These are phyloP conservation scores for Penicillium cataractarum DNA, from an alignment of 495 filamentous ascomycete species.

Conservation along the genomic window DNA sequence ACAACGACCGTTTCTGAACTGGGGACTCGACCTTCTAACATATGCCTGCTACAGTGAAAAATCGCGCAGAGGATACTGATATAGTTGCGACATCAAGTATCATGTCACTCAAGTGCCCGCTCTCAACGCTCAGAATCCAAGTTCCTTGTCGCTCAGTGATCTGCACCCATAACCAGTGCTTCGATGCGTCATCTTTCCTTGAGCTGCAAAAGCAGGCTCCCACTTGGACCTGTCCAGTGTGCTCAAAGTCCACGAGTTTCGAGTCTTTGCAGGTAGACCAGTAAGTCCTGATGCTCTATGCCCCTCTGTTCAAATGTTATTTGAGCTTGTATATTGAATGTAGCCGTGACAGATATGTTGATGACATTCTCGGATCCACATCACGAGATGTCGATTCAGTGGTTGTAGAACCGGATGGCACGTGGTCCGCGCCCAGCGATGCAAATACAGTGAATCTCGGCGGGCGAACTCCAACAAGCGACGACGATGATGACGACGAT, in stretches of 20 bases:
- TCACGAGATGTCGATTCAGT: constrained; percentile 75
- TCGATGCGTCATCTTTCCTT: constrained; percentile 91
- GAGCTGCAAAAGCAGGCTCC: constrained; percentile 95
- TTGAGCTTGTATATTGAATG: not conserved
- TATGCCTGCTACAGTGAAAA: constrained; percentile 62
- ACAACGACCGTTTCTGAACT: not conserved
- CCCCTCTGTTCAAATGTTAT: not conserved
- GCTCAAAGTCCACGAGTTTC: constrained; percentile 80
- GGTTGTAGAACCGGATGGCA: constrained; percentile 83
- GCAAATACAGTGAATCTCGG: constrained; percentile 39
- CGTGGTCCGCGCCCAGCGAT: constrained; percentile 64
- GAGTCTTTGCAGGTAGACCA: constrained; percentile 84
- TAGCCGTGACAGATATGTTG: constrained; percentile 70
- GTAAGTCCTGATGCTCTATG: constrained; percentile 49
- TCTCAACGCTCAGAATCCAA: constrained; percentile 81
- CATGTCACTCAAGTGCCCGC: constrained; percentile 88
- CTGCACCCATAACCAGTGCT: constrained; percentile 92
- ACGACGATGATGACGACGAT: constrained; percentile 72
- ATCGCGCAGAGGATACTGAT: constrained; percentile 81
- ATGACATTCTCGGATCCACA: constrained; percentile 78
- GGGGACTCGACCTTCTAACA: not conserved
- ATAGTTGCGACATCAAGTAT: constrained; percentile 83
- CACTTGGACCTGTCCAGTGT: constrained; percentile 92
- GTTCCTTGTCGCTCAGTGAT: constrained; percentile 76
- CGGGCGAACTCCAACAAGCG: constrained; percentile 41